Percentiles rank a stretch among this genome's conserved stretches.
phyloP scores from a whole-genome alignment of 352 stramenopile genomes.

The Pythium vanterpoolii region DNA sequence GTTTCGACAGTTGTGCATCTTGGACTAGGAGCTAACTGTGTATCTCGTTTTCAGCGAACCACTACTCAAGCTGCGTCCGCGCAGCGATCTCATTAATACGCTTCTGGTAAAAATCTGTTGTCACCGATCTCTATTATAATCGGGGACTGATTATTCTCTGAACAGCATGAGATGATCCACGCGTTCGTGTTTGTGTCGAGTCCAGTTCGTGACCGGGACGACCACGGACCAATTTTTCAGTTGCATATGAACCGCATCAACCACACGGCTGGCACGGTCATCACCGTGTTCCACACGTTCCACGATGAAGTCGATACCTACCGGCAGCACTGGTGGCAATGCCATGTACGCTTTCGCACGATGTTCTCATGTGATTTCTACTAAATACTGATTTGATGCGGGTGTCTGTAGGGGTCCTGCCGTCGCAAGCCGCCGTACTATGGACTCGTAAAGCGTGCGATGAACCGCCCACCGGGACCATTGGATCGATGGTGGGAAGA shows the following conservation, averaged over 20 bases:
- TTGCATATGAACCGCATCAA: constrained; percentile 84
- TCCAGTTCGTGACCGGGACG: constrained; percentile 74
- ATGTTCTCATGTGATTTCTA: too few relatives aligned
- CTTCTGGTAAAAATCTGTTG: constrained; percentile 45
- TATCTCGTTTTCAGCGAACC: constrained; percentile 44
- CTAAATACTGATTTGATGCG: neutral
- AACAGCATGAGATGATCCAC: constrained; percentile 91
- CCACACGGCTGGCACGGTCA: constrained; percentile 49
- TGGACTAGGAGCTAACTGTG: neutral
- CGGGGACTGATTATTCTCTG: neutral
- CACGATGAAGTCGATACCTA: constrained; percentile 88
- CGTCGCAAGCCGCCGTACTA: constrained; percentile 61
- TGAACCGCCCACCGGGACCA: constrained; percentile 80
- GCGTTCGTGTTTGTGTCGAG: constrained; percentile 85
- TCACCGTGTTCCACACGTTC: constrained; percentile 89
- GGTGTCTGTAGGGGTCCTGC: constrained; percentile 51
- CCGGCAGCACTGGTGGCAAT: constrained; percentile 84
- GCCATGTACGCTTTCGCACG: constrained; percentile 43
- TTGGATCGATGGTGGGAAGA: constrained; percentile 73
- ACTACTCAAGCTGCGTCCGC: constrained; percentile 74
- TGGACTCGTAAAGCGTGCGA: constrained; percentile 81
- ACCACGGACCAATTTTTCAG: constrained; percentile 83
- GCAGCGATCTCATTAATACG: constrained; percentile 85
- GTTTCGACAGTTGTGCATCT: neutral
- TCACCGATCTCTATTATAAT: neutral